Evolutionary conservation across 2,329 filamentous ascomycete species (phyloP).

Genomic region (Aspergillus versicolor): DNA sequence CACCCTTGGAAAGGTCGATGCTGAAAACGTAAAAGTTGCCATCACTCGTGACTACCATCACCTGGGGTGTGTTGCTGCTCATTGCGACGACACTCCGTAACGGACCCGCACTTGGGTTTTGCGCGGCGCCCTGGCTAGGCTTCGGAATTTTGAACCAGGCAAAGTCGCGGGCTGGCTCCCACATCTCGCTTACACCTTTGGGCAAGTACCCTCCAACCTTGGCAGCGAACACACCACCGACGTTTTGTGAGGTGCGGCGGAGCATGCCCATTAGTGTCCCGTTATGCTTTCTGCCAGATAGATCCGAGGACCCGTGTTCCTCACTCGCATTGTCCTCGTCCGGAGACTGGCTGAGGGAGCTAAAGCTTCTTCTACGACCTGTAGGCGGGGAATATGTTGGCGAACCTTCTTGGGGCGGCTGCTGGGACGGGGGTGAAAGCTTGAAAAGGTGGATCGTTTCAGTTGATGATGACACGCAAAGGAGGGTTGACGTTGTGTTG

Average conservation of each 20-base stretch:
- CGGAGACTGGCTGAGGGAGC: constrained; percentile 27
- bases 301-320: constrained; percentile 32
- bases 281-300: constrained; percentile 51
- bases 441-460: constrained; percentile 98
- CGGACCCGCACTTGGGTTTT: constrained; percentile 50
- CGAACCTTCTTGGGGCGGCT: constrained; percentile 24
- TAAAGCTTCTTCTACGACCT: constrained; percentile 25
- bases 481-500: constrained; percentile 86
- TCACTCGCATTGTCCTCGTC: constrained; percentile 33
- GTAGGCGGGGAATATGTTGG: constrained; percentile 25
- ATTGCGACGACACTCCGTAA: constrained; percentile 93
- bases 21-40: constrained; percentile 94
- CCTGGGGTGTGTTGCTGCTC: constrained; percentile 89
- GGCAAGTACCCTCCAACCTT: constrained; percentile 91
- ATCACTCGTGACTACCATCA: constrained; percentile 97
- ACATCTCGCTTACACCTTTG: constrained; percentile 93
- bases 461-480: constrained; percentile 93
- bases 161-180: constrained; percentile 93
- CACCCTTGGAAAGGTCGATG: constrained; percentile 90
- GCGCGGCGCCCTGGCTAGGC: constrained; percentile 38
- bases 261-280: constrained; percentile 88
- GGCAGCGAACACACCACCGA: constrained; percentile 83
- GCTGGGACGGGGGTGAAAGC: constrained; percentile 51
- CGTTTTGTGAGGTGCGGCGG: constrained; percentile 90
- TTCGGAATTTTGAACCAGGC: constrained; percentile 93